phyloP scores from a whole-genome alignment of 768 basidiomycete species.

The Leucocoprinus leucothites region DNA sequence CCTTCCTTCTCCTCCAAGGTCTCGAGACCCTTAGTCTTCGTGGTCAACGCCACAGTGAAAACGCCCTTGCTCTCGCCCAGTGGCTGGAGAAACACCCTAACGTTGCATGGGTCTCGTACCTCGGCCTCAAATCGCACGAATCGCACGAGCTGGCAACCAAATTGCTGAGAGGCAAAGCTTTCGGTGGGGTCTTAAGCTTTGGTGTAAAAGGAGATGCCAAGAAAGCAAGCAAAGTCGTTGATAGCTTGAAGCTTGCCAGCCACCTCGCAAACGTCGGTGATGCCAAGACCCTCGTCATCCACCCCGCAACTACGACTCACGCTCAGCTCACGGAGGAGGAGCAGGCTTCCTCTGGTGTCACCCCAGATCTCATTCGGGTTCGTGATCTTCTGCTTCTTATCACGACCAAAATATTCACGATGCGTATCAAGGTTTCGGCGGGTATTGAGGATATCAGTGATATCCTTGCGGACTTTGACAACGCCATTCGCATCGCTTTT shows the following conservation, averaged over 20 bases:
- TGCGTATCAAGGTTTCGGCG: conserved; percentile 23
- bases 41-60: conserved; percentile 66
- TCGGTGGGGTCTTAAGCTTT: conserved; percentile 76
- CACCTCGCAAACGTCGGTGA: conserved; percentile 74
- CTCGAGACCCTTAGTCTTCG: conserved; percentile 75
- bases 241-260: conserved; percentile 67
- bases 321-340: conserved; percentile 63
- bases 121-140: conserved; percentile 61
- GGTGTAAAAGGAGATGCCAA: conserved; percentile 61
- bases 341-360: conserved; percentile 63
- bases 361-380: conserved; percentile 69
- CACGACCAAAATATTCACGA: background rate
- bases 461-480: conserved; percentile 41
- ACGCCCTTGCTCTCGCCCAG: conserved; percentile 65
- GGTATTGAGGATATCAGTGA: conserved; percentile 41
- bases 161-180: conserved; percentile 51
- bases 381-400: background rate
- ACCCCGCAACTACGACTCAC: conserved; percentile 78
- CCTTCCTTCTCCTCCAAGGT: conserved; percentile 75
- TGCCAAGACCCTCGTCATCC: conserved; percentile 79
- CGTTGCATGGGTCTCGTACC: conserved; percentile 77
- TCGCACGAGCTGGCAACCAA: conserved; percentile 58
- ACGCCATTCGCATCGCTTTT: conserved; percentile 29
- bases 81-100: conserved; percentile 64
- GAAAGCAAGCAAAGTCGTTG: conserved; percentile 59